phyloP scores from a whole-genome alignment of 1,139 yeast species.

The Saccharomyces pastorianus region DNA sequence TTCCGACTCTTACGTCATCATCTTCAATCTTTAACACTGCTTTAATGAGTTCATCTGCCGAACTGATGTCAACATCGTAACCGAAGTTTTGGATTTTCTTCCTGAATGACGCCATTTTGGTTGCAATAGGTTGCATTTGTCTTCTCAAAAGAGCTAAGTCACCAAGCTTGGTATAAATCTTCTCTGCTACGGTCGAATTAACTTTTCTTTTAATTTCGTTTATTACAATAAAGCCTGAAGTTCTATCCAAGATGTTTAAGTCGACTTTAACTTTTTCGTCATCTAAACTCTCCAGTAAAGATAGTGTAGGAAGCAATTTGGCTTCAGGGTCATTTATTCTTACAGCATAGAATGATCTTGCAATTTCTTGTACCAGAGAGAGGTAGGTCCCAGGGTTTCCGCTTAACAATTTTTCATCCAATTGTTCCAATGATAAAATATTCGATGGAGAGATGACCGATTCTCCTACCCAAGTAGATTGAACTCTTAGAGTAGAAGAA shows the following conservation, averaged over 20 bases:
- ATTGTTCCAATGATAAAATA: constrained; percentile 15
- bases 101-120: constrained; percentile 49
- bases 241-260: constrained; percentile 64
- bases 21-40: constrained; percentile 63
- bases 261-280: constrained; percentile 71
- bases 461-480: constrained; percentile 72
- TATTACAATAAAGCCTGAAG: constrained; percentile 50
- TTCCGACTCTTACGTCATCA: constrained; percentile 57
- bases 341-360: constrained; percentile 66
- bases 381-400: no score
- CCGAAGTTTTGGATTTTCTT: no score
- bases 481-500: constrained; percentile 62
- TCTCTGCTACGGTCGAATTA: constrained; percentile 80
- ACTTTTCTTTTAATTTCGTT: constrained; percentile 76
- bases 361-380: constrained; percentile 14
- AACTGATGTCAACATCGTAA: constrained; percentile 58
- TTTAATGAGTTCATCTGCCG: constrained; percentile 63
- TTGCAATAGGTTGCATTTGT: constrained; percentile 76
- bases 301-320: constrained; percentile 48
- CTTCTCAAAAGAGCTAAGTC: constrained; percentile 79
- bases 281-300: constrained; percentile 72
- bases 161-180: constrained; percentile 66
- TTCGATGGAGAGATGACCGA: constrained; percentile 58
- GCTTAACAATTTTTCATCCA: constrained; percentile 7
- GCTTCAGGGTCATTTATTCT: constrained; percentile 49